phyloP scores from a whole-genome alignment of 345 rosid genomes.

The Aquilaria sinensis region DNA sequence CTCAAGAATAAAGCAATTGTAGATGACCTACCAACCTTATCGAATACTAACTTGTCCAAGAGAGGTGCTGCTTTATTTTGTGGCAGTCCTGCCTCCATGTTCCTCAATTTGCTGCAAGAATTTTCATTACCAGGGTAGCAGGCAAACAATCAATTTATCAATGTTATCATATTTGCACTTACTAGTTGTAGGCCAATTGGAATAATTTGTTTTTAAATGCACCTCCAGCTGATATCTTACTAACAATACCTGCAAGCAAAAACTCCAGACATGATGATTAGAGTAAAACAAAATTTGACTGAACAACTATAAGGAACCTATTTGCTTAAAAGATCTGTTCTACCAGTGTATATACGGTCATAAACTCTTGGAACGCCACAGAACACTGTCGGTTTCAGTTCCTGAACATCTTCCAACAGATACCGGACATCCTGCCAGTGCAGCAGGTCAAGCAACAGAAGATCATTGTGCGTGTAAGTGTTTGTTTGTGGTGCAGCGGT shows the following conservation, averaged over 20 bases:
- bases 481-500: neutral
- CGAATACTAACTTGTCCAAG: slow-evolving; percentile 70
- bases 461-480: neutral
- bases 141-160: neutral
- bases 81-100: slow-evolving; percentile 67
- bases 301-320: neutral
- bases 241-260: slow-evolving; percentile 53
- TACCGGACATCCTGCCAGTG: slow-evolving; percentile 54
- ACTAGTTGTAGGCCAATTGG: slow-evolving; percentile 79
- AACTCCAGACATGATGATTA: slow-evolving; percentile 4
- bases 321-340: neutral
- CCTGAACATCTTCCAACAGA: slow-evolving; percentile 82
- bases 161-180: slow-evolving; percentile 22
- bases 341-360: slow-evolving; percentile 76
- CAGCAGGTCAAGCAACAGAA: slow-evolving; percentile 2
- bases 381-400: slow-evolving; percentile 74
- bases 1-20: neutral
- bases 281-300: neutral
- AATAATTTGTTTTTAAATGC: slow-evolving; percentile 54
- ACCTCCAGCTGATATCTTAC: slow-evolving; percentile 66
- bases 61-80: slow-evolving; percentile 87
- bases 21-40: slow-evolving; percentile 41
- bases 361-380: slow-evolving; percentile 91
- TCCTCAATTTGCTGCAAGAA: slow-evolving; percentile 57
- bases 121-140: slow-evolving; percentile 11